These are phyloP conservation scores for Sugiyamaella grinbergsii DNA, from an alignment of 1,139 yeast species.

Conservation along the genomic window DNA sequence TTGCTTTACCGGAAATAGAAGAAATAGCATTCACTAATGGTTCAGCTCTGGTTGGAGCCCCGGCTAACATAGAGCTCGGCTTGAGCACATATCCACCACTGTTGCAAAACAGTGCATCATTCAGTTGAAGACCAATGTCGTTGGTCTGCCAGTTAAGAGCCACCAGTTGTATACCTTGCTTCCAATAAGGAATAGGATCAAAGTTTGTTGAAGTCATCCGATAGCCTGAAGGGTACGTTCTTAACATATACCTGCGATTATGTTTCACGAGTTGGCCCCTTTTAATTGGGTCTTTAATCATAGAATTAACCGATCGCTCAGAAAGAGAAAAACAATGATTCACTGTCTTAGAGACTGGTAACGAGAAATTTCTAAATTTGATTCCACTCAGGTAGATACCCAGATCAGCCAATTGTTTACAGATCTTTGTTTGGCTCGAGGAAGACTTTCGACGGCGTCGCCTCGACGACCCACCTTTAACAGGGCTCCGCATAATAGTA, in stretches of 20 bases:
- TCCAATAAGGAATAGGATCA: slow-evolving; percentile 78
- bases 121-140: slow-evolving; percentile 87
- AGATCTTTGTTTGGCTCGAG: slow-evolving; percentile 42
- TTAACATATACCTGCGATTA: slow-evolving; percentile 70
- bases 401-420: slow-evolving; percentile 57
- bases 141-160: slow-evolving; percentile 97
- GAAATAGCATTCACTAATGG: slow-evolving; percentile 3
- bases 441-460: slow-evolving; percentile 30
- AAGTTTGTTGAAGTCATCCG: slow-evolving; percentile 80
- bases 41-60: slow-evolving; percentile 21
- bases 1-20: background rate
- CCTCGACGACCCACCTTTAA: background rate
- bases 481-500: slow-evolving; percentile 12
- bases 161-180: slow-evolving; percentile 85
- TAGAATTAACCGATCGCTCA: slow-evolving; percentile 65
- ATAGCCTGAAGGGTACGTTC: slow-evolving; percentile 83
- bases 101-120: slow-evolving; percentile 75
- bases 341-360: slow-evolving; percentile 79
- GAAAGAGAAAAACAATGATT: slow-evolving; percentile 87
- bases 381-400: slow-evolving; percentile 72
- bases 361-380: slow-evolving; percentile 77
- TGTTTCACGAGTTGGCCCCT: slow-evolving; percentile 62
- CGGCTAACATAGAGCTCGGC: slow-evolving; percentile 47
- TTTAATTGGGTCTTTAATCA: slow-evolving; percentile 64
- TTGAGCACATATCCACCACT: slow-evolving; percentile 77